Base-by-base conservation (phyloP, 495 filamentous ascomycete species). In the Platismatia glauca region DNA sequence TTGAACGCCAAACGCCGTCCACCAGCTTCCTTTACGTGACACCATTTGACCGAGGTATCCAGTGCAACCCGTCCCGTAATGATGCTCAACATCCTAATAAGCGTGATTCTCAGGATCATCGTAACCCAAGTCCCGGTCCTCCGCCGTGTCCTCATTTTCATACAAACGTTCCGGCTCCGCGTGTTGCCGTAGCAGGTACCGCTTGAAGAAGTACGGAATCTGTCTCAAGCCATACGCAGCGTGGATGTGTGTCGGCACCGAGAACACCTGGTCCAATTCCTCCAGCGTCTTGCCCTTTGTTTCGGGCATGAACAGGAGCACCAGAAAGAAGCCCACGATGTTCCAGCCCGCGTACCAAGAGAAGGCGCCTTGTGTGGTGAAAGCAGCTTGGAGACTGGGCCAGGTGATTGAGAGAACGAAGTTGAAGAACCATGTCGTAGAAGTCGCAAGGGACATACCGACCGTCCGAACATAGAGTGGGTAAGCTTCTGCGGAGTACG, bases 401-500 rank as follows among this genome's bases (percentile, higher is more conserved):
- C 83, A 88, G 12, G 88, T 88, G 24, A 90, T 76, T 3, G 81
- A 79, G 2, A 90, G 73, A 0, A 89, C 70, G 65, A 83, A 82
- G 61, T 88, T 88, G 71, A 88, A 87, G 74, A 84, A 82, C 83
- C 85, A 88, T 1, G 81, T 86, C 2, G 84, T 89, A 0, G 86
- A 83, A 0, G 86, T 89, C 0, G 84, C 86, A 3, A 84, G 73
- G 0, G 78, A 78, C 86, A 89, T 89, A 9, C 86, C 86, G 38
- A 86, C 78, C 0, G 83, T 79, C 4, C 89, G 83, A n/a, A 89
- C 80, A 65, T 89, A 87, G 1, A 92, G 72, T 3, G 89, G 89
- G 69, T 87, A 89, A 1, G 85, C 89, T 70, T 94, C 89, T 5
- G 89, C 89, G 7, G 84, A 87, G 70, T 95, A 94, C 1, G 88